phyloP scores from a whole-genome alignment of 495 filamentous ascomycete species.

The Penicillium roqueforti region DNA sequence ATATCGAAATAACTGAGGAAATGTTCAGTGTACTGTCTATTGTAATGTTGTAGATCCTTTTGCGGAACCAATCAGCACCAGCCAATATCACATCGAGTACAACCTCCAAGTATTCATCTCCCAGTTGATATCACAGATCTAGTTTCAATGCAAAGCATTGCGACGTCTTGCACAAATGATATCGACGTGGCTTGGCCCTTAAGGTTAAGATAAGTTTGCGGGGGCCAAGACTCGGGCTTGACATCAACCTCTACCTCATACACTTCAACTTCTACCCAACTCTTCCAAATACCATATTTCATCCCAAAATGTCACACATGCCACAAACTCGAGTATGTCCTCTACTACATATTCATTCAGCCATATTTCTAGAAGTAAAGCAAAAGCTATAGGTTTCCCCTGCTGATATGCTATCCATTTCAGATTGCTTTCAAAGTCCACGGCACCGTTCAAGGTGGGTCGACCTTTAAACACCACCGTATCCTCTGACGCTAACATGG shows the following conservation, averaged over 20 bases:
- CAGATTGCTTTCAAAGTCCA: conserved; percentile 52
- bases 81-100: conserved; percentile 3
- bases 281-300: neutral
- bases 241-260: neutral
- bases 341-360: neutral
- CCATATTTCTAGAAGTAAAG: neutral
- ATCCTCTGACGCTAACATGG: conserved; percentile 6
- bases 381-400: neutral
- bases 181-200: neutral
- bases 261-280: neutral
- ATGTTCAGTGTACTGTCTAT: neutral
- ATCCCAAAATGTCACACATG: conserved; percentile 16
- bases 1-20: neutral
- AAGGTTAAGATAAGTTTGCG: neutral
- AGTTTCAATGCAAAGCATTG: neutral
- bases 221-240: neutral
- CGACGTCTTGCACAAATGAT: neutral
- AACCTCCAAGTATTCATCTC: neutral
- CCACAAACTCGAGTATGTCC: conserved; percentile 15
- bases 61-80: conserved; percentile 11
- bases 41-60: neutral
- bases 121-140: neutral
- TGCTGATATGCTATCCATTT: neutral
- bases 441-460: conserved; percentile 50
- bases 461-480: neutral